phyloP scores from a whole-genome alignment of 805 yeast genomes.

The Kuraishia cidri region DNA sequence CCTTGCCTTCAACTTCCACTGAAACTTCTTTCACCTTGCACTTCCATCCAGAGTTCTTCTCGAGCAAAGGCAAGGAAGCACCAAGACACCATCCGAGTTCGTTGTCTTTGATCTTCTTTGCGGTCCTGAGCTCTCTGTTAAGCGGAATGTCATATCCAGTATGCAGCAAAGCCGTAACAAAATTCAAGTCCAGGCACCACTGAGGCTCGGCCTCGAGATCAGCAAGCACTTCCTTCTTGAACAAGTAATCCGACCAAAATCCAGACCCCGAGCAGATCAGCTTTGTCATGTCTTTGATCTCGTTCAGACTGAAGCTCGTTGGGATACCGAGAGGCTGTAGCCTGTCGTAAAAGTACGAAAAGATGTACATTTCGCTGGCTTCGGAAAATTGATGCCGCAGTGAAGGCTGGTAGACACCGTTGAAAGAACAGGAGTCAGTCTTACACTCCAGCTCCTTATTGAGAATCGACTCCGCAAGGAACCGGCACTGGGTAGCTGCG shows the following conservation, averaged over 20 bases:
- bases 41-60: conserved; percentile 57
- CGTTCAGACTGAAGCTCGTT: conserved; percentile 73
- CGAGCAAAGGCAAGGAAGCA: conserved; percentile 87
- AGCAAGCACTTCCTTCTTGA: conserved; percentile 58
- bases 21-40: conserved; percentile 37
- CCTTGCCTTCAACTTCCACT: no score
- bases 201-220: conserved; percentile 73
- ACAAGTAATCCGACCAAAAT: conserved; percentile 60
- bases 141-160: conserved; percentile 96
- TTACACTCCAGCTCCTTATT: conserved; percentile 77
- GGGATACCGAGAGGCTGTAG: conserved; percentile 96
- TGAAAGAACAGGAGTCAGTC: conserved; percentile 83
- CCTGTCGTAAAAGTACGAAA: conserved; percentile 93
- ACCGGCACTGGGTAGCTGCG: conserved; percentile 82
- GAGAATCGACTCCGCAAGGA: conserved; percentile 70
- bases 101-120: conserved; percentile 78
- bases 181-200: conserved; percentile 90
- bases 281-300: conserved; percentile 71
- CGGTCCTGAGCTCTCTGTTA: conserved; percentile 83
- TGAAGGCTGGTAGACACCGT: conserved; percentile 96
- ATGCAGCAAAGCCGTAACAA: conserved; percentile 83
- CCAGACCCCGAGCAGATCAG: conserved; percentile 80
- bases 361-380: conserved; percentile 73
- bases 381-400: conserved; percentile 66
- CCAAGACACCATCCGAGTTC: conserved; percentile 99